phyloP scores from a whole-genome alignment of 2,329 filamentous ascomycete genomes.

The Nothophaeocryptopus gaeumannii region DNA sequence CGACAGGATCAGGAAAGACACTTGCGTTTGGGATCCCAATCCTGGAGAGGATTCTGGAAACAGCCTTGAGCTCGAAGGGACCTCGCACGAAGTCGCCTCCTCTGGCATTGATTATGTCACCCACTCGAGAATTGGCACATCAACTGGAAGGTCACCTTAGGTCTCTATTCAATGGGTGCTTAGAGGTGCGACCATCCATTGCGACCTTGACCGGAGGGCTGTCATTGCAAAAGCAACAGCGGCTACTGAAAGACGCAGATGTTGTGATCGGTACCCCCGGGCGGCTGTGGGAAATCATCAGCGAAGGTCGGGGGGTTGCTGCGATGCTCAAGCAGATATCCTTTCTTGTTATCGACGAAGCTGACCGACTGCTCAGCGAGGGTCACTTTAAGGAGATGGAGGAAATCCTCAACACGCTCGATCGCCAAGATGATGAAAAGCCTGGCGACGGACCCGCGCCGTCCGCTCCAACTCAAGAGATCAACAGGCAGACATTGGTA shows the following conservation, averaged over 20 bases:
- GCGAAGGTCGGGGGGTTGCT: constrained; percentile 67
- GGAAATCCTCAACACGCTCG: constrained; percentile 78
- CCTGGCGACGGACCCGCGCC: constrained; percentile 15
- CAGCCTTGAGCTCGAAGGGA: constrained; percentile 19
- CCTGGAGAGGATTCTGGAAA: constrained; percentile 73
- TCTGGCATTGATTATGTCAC: constrained; percentile 78
- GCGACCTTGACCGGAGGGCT: constrained; percentile 88
- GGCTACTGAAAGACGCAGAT: constrained; percentile 78
- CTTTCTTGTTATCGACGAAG: constrained; percentile 90
- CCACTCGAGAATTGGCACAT: constrained; percentile 89
- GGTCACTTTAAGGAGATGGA: constrained; percentile 94
- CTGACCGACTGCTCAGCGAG: constrained; percentile 84
- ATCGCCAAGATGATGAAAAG: constrained; percentile 52
- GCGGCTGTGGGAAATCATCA: constrained; percentile 89
- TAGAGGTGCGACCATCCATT: constrained; percentile 55
- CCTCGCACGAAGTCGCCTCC: constrained; percentile 47
- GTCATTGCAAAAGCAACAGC: constrained; percentile 91
- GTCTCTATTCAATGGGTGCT: constrained; percentile 67
- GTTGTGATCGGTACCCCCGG: constrained; percentile 85
- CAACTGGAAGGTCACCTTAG: constrained; percentile 83
- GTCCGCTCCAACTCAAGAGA: constrained; percentile 3
- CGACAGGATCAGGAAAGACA: constrained; percentile 95
- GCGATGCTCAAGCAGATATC: constrained; percentile 67
- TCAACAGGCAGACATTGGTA: constrained; percentile 75
- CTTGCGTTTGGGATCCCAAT: constrained; percentile 93